Evolutionary conservation across 805 yeast genomes (phyloP).

Genomic region (Metschnikowia lachancei): DNA sequence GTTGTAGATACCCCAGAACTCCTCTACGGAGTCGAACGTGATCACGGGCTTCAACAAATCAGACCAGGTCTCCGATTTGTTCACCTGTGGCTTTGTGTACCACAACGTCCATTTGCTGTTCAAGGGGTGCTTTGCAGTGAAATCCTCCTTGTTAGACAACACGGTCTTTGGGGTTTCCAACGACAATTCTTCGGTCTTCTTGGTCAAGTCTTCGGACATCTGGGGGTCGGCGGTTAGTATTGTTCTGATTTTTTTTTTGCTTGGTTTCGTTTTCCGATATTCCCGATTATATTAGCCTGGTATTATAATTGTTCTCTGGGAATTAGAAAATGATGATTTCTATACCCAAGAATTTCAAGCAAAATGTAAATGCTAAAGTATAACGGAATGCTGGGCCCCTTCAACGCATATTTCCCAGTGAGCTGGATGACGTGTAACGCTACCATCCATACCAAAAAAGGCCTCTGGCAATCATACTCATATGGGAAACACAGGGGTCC

Average conservation of each 20-base stretch:
- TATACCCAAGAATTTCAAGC: too few species aligned
- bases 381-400: too few species aligned
- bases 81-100: conserved; percentile 92
- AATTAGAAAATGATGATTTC: too few species aligned
- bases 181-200: conserved; percentile 43
- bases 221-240: conserved; percentile 17
- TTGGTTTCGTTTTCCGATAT: not conserved
- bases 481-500: not conserved
- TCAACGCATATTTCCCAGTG: not conserved
- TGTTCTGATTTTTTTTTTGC: not conserved
- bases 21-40: conserved; percentile 91
- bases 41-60: conserved; percentile 91
- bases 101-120: conserved; percentile 92
- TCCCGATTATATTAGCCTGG: too few species aligned
- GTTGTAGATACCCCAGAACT: conserved; percentile 97
- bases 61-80: conserved; percentile 80
- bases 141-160: conserved; percentile 58
- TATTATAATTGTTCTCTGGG: too few species aligned
- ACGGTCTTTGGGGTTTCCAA: conserved; percentile 47
- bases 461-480: not conserved
- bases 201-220: conserved; percentile 47
- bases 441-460: not conserved
- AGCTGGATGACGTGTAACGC: not conserved
- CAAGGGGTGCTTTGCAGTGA: conserved; percentile 83
- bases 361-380: too few species aligned